phyloP scores from a whole-genome alignment of 257 asterid genomes.

The Solanum pimpinellifolium region DNA sequence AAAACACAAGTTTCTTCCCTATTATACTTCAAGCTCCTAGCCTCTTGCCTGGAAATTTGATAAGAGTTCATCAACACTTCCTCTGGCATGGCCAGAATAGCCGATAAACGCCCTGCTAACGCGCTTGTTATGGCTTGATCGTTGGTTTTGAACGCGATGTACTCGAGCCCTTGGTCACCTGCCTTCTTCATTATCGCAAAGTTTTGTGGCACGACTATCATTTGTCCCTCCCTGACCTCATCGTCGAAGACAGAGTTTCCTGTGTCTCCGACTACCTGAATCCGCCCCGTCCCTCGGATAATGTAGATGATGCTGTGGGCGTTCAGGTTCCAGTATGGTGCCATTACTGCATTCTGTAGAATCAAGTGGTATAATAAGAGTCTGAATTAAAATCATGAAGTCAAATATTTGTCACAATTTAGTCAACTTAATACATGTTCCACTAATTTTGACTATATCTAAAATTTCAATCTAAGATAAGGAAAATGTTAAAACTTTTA shows the following conservation, averaged over 20 bases:
- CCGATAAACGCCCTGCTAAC: conserved; percentile 53
- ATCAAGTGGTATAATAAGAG: background rate
- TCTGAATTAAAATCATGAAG: background rate
- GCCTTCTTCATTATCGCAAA: conserved; percentile 45
- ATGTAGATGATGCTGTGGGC: conserved; percentile 38
- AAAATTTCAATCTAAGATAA: background rate
- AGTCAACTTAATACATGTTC: background rate
- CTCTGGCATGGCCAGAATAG: conserved; percentile 40
- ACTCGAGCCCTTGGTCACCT: conserved; percentile 46
- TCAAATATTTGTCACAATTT: background rate
- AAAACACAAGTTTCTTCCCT: conserved; percentile 36
- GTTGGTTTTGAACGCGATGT: conserved; percentile 46
- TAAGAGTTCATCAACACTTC: conserved; percentile 43
- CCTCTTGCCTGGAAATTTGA: conserved; percentile 39
- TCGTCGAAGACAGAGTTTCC: conserved; percentile 39
- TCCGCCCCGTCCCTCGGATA: conserved; percentile 32
- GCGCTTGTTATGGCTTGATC: conserved; percentile 36
- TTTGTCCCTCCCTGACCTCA: conserved; percentile 35
- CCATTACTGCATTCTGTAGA: conserved; percentile 35
- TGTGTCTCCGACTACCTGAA: conserved; percentile 42
- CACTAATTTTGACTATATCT: background rate
- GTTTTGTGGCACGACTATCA: conserved; percentile 50
- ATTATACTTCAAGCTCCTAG: conserved; percentile 35
- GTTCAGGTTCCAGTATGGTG: conserved; percentile 48
- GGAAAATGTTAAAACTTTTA: no score